phyloP scores from a whole-genome alignment of 352 stramenopile species.

The Globisporangium mamillatum region DNA sequence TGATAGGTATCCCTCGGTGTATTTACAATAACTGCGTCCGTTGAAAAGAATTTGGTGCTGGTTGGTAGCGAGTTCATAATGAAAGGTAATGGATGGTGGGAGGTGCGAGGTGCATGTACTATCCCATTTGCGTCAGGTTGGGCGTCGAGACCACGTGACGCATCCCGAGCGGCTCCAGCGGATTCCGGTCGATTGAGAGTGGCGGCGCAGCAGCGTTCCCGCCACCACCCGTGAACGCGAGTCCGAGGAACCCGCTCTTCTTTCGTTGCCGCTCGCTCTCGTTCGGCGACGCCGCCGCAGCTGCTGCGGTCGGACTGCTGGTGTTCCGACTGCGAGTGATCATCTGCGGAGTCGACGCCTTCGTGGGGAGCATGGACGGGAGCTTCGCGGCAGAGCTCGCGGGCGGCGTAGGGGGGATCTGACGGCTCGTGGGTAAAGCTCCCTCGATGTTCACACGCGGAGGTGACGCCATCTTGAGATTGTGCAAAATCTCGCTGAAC shows the following conservation, averaged over 20 bases:
- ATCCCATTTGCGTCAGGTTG: slow-evolving; percentile 42
- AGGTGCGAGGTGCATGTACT: background rate
- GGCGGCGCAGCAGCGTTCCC: slow-evolving; percentile 22
- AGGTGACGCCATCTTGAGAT: slow-evolving; percentile 57
- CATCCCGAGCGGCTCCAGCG: slow-evolving; percentile 31
- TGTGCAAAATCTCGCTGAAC: slow-evolving; percentile 73
- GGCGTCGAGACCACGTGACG: slow-evolving; percentile 64
- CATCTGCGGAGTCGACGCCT: slow-evolving; percentile 13
- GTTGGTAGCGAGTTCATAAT: slow-evolving; percentile 2
- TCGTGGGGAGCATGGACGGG: slow-evolving; percentile 15
- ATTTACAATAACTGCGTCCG: background rate
- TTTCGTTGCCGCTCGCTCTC: background rate
- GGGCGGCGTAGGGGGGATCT: slow-evolving; percentile 31
- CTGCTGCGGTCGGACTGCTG: background rate
- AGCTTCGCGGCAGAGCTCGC: slow-evolving; percentile 15
- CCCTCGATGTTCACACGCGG: slow-evolving; percentile 25
- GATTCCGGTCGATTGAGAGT: slow-evolving; percentile 24
- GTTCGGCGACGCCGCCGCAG: background rate
- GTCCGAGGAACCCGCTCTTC: background rate
- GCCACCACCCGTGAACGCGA: slow-evolving; percentile 13
- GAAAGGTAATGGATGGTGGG: background rate
- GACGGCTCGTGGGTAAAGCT: slow-evolving; percentile 9
- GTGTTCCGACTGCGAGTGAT: slow-evolving; percentile 6
- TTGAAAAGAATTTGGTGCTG: background rate
- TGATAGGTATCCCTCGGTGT: background rate